Evolutionary conservation across 1,284 basidiomycete species (phyloP), one percentile per base, ranked within the genome.

Genomic region (Rhodotorula sp.): DNA sequence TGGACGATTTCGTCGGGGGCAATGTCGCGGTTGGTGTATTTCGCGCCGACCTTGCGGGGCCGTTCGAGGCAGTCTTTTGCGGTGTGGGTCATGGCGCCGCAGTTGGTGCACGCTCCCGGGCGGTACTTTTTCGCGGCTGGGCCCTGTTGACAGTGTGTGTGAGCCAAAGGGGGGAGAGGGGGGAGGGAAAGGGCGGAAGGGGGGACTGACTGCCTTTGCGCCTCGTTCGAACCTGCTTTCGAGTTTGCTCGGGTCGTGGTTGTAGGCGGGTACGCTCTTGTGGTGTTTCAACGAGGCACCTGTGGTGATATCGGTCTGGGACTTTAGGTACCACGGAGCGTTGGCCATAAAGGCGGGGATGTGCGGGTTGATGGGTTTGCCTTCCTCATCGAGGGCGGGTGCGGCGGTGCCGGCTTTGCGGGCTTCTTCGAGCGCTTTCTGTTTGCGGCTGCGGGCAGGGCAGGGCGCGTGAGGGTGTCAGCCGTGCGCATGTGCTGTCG

Each of bases 51-150:
- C 84, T 92, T 94, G 67, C 96, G 87, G 33, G 96, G 96, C 66
- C 96, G 87, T 82, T 99, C 96, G 60, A 99, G 85, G 81, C 96
- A 99, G 80, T 99, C 96, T 77, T 86, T 83, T 70, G 85, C 87
- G 82, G 91, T 90, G 84, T 99, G 96, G 3, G 93, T 91, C 86
- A 97, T 90, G 24, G 95, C 91, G 69, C 95, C 95, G 78, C 95
- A 99, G 80, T 99, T 99, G 83, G 96, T 94, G 83, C 95, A 99
- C 45, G 95, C 96, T 46, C 95, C 95, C 80, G 96, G 95, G 76
- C 96, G 87, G 80, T 91, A 99, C 82, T 96, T 97, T 79, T 92
- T 97, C 53, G 94, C 91, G 1, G 91, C 91, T 0, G 93, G 91
- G 5, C 91, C 93, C 74, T 77, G 64, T 10, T 6, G 15, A n/a